Evolutionary conservation across 2,329 filamentous ascomycete genomes (phyloP).

Genomic region (Monilinia fructigena): DNA sequence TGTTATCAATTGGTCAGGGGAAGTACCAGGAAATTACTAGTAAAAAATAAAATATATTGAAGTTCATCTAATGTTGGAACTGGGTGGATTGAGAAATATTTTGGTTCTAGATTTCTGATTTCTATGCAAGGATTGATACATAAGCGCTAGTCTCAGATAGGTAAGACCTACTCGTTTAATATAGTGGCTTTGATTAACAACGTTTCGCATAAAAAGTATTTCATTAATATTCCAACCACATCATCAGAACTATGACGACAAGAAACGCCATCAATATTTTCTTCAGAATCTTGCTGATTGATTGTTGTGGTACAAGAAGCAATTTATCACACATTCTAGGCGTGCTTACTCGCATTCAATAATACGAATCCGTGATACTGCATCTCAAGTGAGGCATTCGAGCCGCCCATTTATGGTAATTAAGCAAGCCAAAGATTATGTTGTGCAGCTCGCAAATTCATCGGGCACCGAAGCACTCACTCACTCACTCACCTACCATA

Average conservation of each 20-base stretch:
- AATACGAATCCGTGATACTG: background rate
- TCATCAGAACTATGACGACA: conserved; percentile 3
- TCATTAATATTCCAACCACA: background rate
- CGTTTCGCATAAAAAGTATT: conserved; percentile 1
- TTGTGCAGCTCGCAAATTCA: conserved; percentile 1
- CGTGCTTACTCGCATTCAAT: conserved; percentile 10
- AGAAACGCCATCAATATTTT: background rate
- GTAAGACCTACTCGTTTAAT: background rate
- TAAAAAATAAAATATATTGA: conserved; percentile 7
- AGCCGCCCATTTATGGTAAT: background rate
- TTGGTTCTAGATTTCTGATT: conserved; percentile 15
- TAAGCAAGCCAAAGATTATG: background rate
- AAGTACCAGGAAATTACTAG: background rate
- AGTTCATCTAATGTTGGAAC: conserved; percentile 14
- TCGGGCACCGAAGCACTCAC: background rate
- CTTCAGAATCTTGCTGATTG: background rate
- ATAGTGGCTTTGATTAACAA: conserved; percentile 19
- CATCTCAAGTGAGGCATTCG: conserved; percentile 1
- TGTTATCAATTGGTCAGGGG: conserved; percentile 5
- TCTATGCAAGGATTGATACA: background rate
- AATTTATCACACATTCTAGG: background rate
- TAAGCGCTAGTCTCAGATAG: background rate
- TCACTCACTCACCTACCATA: background rate
- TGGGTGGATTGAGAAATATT: background rate
- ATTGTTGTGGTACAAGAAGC: background rate